Base-by-base conservation (phyloP, 2,329 filamentous ascomycete species). In the Phaeophleospora eucalypticola region DNA sequence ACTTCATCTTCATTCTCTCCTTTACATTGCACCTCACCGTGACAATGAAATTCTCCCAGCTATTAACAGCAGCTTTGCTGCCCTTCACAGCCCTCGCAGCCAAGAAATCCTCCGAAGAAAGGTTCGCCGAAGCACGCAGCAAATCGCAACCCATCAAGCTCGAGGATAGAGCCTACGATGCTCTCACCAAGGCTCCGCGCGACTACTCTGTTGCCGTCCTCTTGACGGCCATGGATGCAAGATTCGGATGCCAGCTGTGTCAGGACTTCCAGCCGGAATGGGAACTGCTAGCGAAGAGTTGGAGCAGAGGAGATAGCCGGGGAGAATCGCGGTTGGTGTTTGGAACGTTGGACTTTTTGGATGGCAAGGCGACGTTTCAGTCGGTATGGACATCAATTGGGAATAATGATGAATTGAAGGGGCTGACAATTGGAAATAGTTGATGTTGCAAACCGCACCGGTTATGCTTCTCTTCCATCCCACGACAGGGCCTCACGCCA, bases 221-320 rank as follows among this genome's bases (percentile, higher is more conserved):
- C 12, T 74, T 98, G 56, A 98, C 93, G 1, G 93, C 93, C 32
- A 71, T 90, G 61, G 90, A 95, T 57, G 64, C 82, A 24, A 81
- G 88, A 48, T 96, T 87, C 65, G 87, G 86, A 50, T 98, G 93
- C 67, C 75, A 83, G 56, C 75, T 97, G 40, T 98, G 93, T 69
- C 80, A 82, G 43, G 88, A 95, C 43, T 95, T 98, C 68, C 87
- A 95, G 67, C 86, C 90, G 1, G 93, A 98, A 71, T 98, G 89
- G 86, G 87, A 94, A 45, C 69, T 97, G 44, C 72, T 98, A 45
- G 81, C 81, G 44, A 87, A 82, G 68, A 93, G 87, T 70, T 98
- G 93, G 93, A 77, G 77, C 52, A 89, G 86, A 67, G 89, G 87
- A 6, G 87, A 95, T 68, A 88, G 85, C 73, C 74, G 80, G 49